Percentiles rank a stretch among this genome's conserved stretches.
Conservation (phyloP, 768 basidiomycete genomes). For the Kwoniella newhampshirensis region DNA sequence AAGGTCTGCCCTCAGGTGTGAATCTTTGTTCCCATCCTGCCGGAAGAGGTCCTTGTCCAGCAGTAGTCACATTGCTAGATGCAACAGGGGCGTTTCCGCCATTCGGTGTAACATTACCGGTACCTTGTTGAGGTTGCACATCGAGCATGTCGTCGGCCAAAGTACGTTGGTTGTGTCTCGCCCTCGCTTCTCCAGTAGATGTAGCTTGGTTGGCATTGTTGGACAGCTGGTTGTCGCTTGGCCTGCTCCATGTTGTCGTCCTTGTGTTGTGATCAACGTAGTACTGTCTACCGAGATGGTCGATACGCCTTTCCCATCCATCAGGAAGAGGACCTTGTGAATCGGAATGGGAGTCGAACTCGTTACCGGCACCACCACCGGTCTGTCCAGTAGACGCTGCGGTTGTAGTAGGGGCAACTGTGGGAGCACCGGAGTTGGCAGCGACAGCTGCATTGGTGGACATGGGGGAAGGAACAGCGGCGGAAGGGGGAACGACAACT, state of each 20-base stretch:
- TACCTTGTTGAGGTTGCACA: conserved; percentile 27
- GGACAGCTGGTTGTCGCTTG: conserved; percentile 70
- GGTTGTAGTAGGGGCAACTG: conserved; percentile 47
- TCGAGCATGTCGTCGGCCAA: conserved; percentile 55
- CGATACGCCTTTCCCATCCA: conserved; percentile 96
- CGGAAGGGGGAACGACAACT: conserved; percentile 36
- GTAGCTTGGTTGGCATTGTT: conserved; percentile 61
- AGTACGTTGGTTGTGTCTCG: conserved; percentile 53
- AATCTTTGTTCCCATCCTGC: conserved; percentile 99
- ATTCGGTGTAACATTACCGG: conserved; percentile 39
- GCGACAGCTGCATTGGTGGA: conserved; percentile 56
- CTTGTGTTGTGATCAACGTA: conserved; percentile 99
- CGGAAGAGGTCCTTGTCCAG: conserved; percentile 82
- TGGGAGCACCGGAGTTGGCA: conserved; percentile 49
- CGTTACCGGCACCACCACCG: conserved; percentile 57
- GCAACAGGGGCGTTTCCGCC: conserved; percentile 38
- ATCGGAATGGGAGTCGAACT: conserved; percentile 90
- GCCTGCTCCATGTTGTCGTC: conserved; percentile 95
- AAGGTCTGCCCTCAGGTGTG: conserved; percentile 95
- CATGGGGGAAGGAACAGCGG: conserved; percentile 46
- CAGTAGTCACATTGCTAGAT: conserved; percentile 58
- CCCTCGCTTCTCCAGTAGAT: conserved; percentile 51
- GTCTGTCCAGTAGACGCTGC: conserved; percentile 49
- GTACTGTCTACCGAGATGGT: conserved; percentile 92
- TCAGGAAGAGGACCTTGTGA: conserved; percentile 85